These are phyloP conservation scores for Neurospora sp. DNA, from an alignment of 495 filamentous ascomycete species.

Conservation along the genomic window DNA sequence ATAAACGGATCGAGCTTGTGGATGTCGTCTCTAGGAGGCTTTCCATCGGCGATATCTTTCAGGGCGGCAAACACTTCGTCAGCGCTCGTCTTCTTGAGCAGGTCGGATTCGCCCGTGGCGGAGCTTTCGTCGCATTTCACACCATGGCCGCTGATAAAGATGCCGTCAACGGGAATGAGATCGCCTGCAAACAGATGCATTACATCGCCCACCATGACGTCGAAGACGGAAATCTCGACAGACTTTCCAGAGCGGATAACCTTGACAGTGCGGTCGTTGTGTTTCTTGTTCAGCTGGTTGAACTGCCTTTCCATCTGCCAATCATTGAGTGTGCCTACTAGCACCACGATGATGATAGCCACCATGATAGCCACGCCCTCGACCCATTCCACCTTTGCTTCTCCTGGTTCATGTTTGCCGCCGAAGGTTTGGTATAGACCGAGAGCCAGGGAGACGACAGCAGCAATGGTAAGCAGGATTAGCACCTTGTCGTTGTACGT, in stretches of 20 bases:
- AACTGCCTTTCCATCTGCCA: slow-evolving; percentile 80
- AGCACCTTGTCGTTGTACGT: slow-evolving; percentile 82
- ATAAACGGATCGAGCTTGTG: slow-evolving; percentile 89
- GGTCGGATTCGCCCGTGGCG: slow-evolving; percentile 75
- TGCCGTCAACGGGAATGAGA: slow-evolving; percentile 64
- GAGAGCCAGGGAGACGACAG: slow-evolving; percentile 58
- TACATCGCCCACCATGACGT: slow-evolving; percentile 64
- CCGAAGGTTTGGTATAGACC: slow-evolving; percentile 64
- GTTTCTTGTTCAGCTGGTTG: slow-evolving; percentile 65
- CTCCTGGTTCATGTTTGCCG: slow-evolving; percentile 30
- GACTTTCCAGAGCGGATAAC: slow-evolving; percentile 68
- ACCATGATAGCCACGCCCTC: slow-evolving; percentile 72
- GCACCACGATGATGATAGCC: slow-evolving; percentile 64
- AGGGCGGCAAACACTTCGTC: slow-evolving; percentile 74
- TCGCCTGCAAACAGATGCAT: slow-evolving; percentile 66
- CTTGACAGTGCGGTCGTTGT: slow-evolving; percentile 72
- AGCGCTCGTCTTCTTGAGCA: slow-evolving; percentile 59
- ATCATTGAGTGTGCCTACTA: slow-evolving; percentile 66
- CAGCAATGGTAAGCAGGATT: slow-evolving; percentile 61
- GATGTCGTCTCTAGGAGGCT: slow-evolving; percentile 41
- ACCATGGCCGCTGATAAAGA: slow-evolving; percentile 59
- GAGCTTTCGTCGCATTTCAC: slow-evolving; percentile 76
- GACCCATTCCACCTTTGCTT: slow-evolving; percentile 60
- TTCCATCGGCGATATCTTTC: slow-evolving; percentile 38
- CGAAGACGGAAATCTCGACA: slow-evolving; percentile 57